Percentiles rank a stretch among this genome's conserved stretches.
Evolutionary conservation across 345 rosid genomes (phyloP).

Genomic region (Gossypium anomalum): DNA sequence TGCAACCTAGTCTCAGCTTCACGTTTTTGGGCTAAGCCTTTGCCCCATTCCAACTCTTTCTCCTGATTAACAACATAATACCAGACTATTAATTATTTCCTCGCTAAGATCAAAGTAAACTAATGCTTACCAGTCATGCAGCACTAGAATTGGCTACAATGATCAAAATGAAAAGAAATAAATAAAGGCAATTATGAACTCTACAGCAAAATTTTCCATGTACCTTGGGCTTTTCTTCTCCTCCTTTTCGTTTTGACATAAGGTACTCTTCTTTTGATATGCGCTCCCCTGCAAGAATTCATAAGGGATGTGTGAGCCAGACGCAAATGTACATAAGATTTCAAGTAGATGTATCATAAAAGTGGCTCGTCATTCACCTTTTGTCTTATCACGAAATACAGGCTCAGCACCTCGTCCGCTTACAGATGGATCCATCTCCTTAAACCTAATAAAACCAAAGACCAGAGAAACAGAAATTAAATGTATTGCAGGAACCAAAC

Average conservation of each 20-base stretch:
- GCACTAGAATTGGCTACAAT: background rate
- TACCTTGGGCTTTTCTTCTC: slow-evolving; percentile 79
- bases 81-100: background rate
- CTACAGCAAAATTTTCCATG: slow-evolving; percentile 6
- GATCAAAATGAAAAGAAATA: background rate
- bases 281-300: slow-evolving; percentile 48
- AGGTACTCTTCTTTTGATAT: slow-evolving; percentile 67
- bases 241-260: slow-evolving; percentile 46
- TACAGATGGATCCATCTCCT: slow-evolving; percentile 63
- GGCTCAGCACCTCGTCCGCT: slow-evolving; percentile 80
- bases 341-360: slow-evolving; percentile 7
- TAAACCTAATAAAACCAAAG: slow-evolving; percentile 41
- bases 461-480: background rate
- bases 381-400: slow-evolving; percentile 76
- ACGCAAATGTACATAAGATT: slow-evolving; percentile 9
- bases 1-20: slow-evolving; percentile 69
- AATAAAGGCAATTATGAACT: background rate
- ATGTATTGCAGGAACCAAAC: slow-evolving; percentile 1
- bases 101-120: background rate
- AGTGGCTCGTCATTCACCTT: slow-evolving; percentile 40
- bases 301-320: background rate
- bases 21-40: slow-evolving; percentile 92
- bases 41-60: slow-evolving; percentile 90
- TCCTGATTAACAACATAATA: slow-evolving; percentile 42
- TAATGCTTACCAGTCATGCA: background rate